phyloP scores from a whole-genome alignment of 345 rosid genomes.

The Kernera saxatilis region DNA sequence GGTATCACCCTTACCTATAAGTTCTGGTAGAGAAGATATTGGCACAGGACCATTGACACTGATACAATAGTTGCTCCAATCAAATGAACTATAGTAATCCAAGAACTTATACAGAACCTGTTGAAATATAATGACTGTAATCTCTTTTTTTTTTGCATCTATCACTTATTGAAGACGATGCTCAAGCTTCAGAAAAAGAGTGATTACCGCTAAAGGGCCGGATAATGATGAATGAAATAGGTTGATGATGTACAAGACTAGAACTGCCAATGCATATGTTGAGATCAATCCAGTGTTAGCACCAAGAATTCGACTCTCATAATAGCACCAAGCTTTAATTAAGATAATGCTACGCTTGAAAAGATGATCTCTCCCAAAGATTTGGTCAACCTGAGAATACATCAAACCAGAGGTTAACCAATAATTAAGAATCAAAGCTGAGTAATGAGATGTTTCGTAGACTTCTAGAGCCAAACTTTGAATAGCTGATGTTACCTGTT shows the following conservation, averaged over 20 bases:
- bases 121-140: not conserved
- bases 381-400: constrained; percentile 53
- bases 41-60: constrained; percentile 62
- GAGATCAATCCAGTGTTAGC: constrained; percentile 80
- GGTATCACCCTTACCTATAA: constrained; percentile 40
- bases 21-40: constrained; percentile 47
- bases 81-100: constrained; percentile 75
- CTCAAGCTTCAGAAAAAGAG: constrained; percentile 8
- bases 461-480: not conserved
- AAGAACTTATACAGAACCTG: constrained; percentile 71
- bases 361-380: constrained; percentile 68
- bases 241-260: constrained; percentile 73
- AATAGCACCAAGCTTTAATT: constrained; percentile 92
- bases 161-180: constrained; percentile 1
- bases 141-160: not conserved
- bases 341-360: constrained; percentile 77
- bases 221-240: constrained; percentile 56
- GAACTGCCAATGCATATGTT: constrained; percentile 75
- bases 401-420: not conserved
- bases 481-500: constrained; percentile 45
- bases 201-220: constrained; percentile 72
- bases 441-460: not conserved
- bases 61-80: constrained; percentile 65
- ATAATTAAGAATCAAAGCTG: not conserved
- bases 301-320: constrained; percentile 92